Percentiles rank a stretch among this genome's conserved stretches.
Conservation (phyloP, 306 rosid species). For the Canavalia ensiformis region DNA sequence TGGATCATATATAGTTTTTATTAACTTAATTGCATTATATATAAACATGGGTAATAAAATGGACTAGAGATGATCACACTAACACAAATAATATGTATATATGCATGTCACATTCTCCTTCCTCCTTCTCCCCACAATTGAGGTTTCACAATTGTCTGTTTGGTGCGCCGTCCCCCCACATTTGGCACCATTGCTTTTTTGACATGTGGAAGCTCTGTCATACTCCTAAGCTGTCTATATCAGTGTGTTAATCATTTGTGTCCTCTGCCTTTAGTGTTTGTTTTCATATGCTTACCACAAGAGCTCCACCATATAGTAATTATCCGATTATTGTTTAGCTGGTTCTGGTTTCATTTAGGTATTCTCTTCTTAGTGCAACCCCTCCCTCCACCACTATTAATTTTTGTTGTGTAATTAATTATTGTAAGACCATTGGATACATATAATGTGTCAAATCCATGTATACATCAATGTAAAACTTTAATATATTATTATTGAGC, state of each 20-base stretch:
- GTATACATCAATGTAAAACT: neutral
- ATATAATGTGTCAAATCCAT: neutral
- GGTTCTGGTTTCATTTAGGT: neutral
- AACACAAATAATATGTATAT: neutral
- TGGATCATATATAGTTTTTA: slow-evolving; percentile 11
- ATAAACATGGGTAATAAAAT: neutral
- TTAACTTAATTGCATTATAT: slow-evolving; percentile 23
- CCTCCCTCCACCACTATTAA: slow-evolving; percentile 20
- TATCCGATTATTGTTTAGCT: slow-evolving; percentile 9
- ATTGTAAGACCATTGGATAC: neutral
- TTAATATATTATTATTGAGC: neutral
- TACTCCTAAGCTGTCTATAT: slow-evolving; percentile 61
- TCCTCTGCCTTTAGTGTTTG: slow-evolving; percentile 36
- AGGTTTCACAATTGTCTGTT: slow-evolving; percentile 55
- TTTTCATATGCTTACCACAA: slow-evolving; percentile 49
- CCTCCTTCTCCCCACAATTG: slow-evolving; percentile 40
- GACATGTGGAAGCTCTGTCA: slow-evolving; percentile 65
- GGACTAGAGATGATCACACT: slow-evolving; percentile 6
- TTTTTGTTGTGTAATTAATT: slow-evolving; percentile 1
- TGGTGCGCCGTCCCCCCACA: slow-evolving; percentile 80
- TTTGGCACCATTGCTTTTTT: slow-evolving; percentile 55
- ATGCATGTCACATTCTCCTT: slow-evolving; percentile 47
- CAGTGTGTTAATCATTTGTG: slow-evolving; percentile 62
- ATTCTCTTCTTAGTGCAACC: slow-evolving; percentile 13
- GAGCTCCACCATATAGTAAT: slow-evolving; percentile 46